Evolutionary conservation across 2,329 filamentous ascomycete species (phyloP), one percentile per base, ranked within the genome.

Genomic region (Nemania sp.): DNA sequence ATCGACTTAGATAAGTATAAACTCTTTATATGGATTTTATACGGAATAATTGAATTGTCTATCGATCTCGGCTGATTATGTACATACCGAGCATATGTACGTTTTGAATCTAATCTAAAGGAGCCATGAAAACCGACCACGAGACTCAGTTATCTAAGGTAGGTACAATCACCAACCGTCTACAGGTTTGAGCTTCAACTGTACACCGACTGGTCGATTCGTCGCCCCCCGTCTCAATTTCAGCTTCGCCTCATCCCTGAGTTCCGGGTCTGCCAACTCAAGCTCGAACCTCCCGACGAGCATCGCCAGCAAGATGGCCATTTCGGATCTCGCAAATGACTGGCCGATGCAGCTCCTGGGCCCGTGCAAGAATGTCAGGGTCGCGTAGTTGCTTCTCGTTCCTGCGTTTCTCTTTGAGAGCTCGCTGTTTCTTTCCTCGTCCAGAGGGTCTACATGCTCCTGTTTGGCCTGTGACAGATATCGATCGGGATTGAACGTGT

Each of bases 321-420:
- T 35, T 43, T 65, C 63, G 7, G 61, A 57, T 40, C 45, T 59
- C 11, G 63, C 55, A 29, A 65, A 65, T 11, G 63, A 61, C 50
- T 65, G 63, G 20, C 63, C 63, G 15, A 65, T 65, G 32, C 63
- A 65, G 42, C 63, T 65, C 46, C 63, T 54, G 7, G 63, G 61
- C 3, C 63, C 63, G 34, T 65, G 63, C 49, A 62, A 53, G 48
- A 65, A 65, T 4, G 63, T 65, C 55, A 65, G 45, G 7, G 60
- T 65, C 45, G 63, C 63, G 18, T 65, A 65, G 25, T 65, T 65
- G 21, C 63, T 65, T 54, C 64, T 55, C n/a, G 37, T 25, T 10
- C 58, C 61, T 21, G 12, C 11, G 12, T 43, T 40, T 32, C 51
- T 66, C 35, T 46, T 54, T 4, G 54, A 15, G 12, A 29, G 42